Percentiles rank a stretch among this genome's conserved stretches.
phyloP scores from a whole-genome alignment of 1,139 yeast genomes.

The Blastobotrys illinoisensis region DNA sequence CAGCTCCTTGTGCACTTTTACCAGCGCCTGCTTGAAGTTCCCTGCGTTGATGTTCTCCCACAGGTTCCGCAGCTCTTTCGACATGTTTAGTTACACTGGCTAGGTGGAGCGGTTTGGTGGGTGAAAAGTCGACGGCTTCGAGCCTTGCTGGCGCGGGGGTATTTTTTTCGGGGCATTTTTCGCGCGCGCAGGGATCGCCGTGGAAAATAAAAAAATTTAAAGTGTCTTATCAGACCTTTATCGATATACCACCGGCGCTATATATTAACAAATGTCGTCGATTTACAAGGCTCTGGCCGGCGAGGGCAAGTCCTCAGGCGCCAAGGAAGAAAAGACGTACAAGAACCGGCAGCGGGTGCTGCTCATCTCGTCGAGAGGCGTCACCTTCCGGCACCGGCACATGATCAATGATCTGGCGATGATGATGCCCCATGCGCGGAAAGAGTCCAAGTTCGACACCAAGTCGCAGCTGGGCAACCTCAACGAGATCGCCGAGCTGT shows the following conservation, averaged over 20 bases:
- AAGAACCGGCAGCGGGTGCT: constrained; percentile 47
- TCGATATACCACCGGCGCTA: background rate
- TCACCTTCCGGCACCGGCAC: constrained; percentile 90
- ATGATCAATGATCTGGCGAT: constrained; percentile 73
- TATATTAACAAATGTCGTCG: constrained; percentile 46
- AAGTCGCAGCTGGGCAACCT: constrained; percentile 84
- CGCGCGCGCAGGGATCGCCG: background rate
- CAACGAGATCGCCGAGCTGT: constrained; percentile 92
- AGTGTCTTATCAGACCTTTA: background rate
- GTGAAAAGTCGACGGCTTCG: background rate
- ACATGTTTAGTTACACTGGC: constrained; percentile 10
- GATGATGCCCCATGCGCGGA: constrained; percentile 89
- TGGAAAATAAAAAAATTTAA: background rate
- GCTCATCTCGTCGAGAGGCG: constrained; percentile 90
- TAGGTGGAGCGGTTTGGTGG: background rate
- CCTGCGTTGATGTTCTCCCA: constrained; percentile 49
- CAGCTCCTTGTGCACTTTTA: constrained; percentile 45
- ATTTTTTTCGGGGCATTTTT: background rate
- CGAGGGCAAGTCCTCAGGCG: constrained; percentile 34
- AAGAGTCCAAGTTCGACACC: constrained; percentile 92
- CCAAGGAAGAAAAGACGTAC: constrained; percentile 37
- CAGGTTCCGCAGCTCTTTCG: constrained; percentile 25
- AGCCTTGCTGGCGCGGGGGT: background rate
- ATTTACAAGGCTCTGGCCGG: constrained; percentile 65
- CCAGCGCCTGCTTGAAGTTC: constrained; percentile 48